phyloP scores from a whole-genome alignment of 495 filamentous ascomycete species.

The Cairneyella variabilis region DNA sequence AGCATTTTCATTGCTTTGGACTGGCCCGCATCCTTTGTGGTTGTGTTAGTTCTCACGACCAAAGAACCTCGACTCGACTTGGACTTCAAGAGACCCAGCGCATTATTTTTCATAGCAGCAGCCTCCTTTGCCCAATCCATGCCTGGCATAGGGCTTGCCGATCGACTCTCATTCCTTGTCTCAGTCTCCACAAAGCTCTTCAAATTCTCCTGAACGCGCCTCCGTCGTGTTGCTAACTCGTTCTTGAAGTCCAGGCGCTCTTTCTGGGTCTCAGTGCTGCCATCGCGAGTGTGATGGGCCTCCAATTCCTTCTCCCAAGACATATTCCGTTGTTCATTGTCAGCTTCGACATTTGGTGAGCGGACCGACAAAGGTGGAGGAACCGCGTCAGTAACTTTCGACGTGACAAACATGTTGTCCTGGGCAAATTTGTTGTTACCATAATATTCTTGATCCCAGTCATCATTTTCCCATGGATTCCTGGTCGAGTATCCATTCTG shows the following conservation, averaged over 20 bases:
- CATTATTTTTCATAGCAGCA: constrained; percentile 37
- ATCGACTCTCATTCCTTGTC: constrained; percentile 57
- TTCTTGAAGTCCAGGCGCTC: constrained; percentile 76
- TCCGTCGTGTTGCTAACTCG: constrained; percentile 72
- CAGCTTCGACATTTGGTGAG: constrained; percentile 27
- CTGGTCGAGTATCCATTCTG: constrained; percentile 29
- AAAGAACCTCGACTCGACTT: constrained; percentile 63
- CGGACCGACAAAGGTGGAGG: constrained; percentile 30
- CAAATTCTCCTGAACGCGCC: constrained; percentile 77
- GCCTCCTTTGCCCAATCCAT: constrained; percentile 31
- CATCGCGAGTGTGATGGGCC: constrained; percentile 34
- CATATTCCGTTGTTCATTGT: constrained; percentile 1
- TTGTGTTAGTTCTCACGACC: constrained; percentile 37
- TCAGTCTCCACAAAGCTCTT: constrained; percentile 66
- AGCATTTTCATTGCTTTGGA: constrained; percentile 72
- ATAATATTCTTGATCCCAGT: constrained; percentile 37
- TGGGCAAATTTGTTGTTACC: constrained; percentile 4
- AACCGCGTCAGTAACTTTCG: neutral
- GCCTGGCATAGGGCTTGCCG: constrained; percentile 46
- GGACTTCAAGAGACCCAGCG: constrained; percentile 64
- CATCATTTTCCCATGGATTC: constrained; percentile 49
- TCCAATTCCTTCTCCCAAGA: constrained; percentile 37
- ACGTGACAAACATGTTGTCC: neutral
- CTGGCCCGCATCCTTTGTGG: constrained; percentile 37
- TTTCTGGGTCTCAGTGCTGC: constrained; percentile 56